Percentiles rank a stretch among this genome's conserved stretches.
phyloP scores from a whole-genome alignment of 768 basidiomycete species.

The Suillus hirtellus region DNA sequence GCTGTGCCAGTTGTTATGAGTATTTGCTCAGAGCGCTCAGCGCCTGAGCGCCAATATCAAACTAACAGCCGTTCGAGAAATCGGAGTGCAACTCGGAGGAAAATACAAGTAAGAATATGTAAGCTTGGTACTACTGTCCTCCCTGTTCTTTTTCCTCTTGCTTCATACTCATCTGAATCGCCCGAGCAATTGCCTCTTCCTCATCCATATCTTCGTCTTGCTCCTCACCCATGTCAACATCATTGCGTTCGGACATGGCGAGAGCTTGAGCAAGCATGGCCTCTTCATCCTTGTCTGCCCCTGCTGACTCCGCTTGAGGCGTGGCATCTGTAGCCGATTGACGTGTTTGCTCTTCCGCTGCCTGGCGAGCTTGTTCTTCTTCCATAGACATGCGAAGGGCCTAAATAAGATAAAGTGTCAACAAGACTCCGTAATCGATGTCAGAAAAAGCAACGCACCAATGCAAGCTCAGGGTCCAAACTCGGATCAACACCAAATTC shows the following conservation, averaged over 20 bases:
- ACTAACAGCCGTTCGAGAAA: background rate
- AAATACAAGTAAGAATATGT: conserved; percentile 3
- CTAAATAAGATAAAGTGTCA: conserved; percentile 38
- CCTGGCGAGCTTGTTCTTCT: conserved; percentile 83
- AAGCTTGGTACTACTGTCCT: conserved; percentile 23
- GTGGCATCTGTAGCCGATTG: conserved; percentile 29
- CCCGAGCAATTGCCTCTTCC: conserved; percentile 87
- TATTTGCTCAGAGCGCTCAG: background rate
- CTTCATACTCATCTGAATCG: conserved; percentile 94
- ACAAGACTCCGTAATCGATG: conserved; percentile 6
- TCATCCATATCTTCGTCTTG: conserved; percentile 74
- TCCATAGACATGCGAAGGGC: conserved; percentile 97
- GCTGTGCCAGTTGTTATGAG: conserved; percentile 1
- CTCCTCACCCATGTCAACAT: conserved; percentile 51
- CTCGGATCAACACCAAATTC: conserved; percentile 95
- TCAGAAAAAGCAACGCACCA: conserved; percentile 55
- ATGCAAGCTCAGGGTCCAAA: conserved; percentile 94
- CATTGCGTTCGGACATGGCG: conserved; percentile 65
- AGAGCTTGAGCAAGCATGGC: conserved; percentile 75
- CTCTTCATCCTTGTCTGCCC: conserved; percentile 75
- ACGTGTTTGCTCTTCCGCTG: conserved; percentile 41
- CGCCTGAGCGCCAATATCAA: background rate
- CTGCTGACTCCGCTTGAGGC: conserved; percentile 35
- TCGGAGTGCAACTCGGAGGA: background rate
- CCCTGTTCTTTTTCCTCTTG: conserved; percentile 49